Base-by-base conservation (phyloP, 148 eudicot species). In the Vaccinium macrocarpon region DNA sequence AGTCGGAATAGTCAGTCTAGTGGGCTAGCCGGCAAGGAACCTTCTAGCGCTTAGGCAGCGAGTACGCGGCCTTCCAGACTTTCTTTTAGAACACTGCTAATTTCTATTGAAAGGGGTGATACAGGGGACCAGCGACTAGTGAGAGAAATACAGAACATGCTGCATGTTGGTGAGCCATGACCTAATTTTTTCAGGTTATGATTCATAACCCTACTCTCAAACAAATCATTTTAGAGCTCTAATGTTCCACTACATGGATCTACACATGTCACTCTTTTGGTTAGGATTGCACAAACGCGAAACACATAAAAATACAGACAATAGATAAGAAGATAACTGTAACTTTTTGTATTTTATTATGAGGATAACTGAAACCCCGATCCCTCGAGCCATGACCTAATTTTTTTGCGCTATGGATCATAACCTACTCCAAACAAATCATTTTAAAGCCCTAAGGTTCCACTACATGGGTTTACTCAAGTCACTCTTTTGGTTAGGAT, bases 141-240 rank as follows among this genome's bases (percentile, higher is more conserved):
- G 42, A 68, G 73, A 27, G 73, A 68, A 14, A 12, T 8, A 13
- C 42, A 14, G 38, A 68, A 12, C 38, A 4, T 68, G 73, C 42
- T 68, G 73, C 42, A 11, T 27, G 38, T 68, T 68, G 73, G 73
- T 68, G 73, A 68, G 73, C 73, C 42, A 29, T 29, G 38, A 80
- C 82, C 71, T 56, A 80, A 32, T 53, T 53, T 79, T 79, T 55
- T 29, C 48, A 55, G 49, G 64, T 52, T 16, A 77, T 77, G 11
- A 25, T 53, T 15, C 7, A 53, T 29, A 23, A 27, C 42, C 42
- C 42, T 29, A 52, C 6, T 53, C 50, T 35, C 55, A 77, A 51
- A 7, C 70, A 29, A 55, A 56, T 79, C 27, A 29, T 32, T 27
- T 49, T 6, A 79, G 11, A 78, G 12, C n/a, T 38, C n/a, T 16